Evolutionary conservation across 331 rosid species (phyloP), one percentile per base, ranked within the genome.

Genomic region (Pyracantha coccinea): DNA sequence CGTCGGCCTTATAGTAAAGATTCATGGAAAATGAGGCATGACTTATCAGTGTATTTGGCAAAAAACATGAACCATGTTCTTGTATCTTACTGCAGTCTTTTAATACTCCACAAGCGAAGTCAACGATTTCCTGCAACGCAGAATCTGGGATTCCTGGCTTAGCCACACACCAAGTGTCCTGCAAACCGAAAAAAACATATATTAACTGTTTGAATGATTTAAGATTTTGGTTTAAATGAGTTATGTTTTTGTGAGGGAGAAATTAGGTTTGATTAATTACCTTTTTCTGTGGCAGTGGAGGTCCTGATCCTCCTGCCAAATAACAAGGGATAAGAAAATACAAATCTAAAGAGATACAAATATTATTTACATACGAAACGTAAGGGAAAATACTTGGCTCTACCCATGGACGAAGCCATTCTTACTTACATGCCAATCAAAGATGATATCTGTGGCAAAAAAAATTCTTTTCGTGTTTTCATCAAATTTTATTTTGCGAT

Each of bases 121-220:
- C 71, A 1, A 80, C 70, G 80, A 62, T 75, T 1, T 53, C 41
- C 8, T 64, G 71, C 47, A 80, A 62, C 1, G 23, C 23, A 29
- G 68, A 8, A 11, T 63, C 44, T 6, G 38, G 68, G 68, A n/a
- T 62, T 62, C 68, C 68, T 27, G 73, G 7, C 23, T 75, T 14
- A 28, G 83, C 73, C 58, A 75, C 73, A 35, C 83, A 80, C 83
- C 83, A 80, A 32, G 62, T 59, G 0, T 74, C 77, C 83, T 69
- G 73, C 24, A 72, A 23, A 55, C 23, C 38, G 31, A 71, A 33
- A 50, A 33, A 15, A 15, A 47, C 54, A 5, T 47, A 5, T 47
- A 15, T 5, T 47, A 15, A 47, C 54, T 47, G 17, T 47, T 15
- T 15, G n/a, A 47, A 47, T 47, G 54, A 47, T 47, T 47, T 47